Percentiles rank a stretch among this genome's conserved stretches.
Evolutionary conservation across 768 basidiomycete species (phyloP).

Genomic region (Termitomyces sp.): DNA sequence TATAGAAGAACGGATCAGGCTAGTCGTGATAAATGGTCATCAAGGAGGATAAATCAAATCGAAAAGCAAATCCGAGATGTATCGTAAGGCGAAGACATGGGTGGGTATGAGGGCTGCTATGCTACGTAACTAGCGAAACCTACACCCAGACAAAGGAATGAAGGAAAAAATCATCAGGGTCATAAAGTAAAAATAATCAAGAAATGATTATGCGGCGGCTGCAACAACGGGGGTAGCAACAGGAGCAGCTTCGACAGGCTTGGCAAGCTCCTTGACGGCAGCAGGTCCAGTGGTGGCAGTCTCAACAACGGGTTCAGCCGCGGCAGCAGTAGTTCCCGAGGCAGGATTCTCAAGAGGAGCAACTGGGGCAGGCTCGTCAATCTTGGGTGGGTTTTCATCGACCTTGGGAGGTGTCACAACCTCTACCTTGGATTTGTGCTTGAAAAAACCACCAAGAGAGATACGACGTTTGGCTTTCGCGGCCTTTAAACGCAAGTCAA

Average conservation of each 20-base stretch:
- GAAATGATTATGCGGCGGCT: constrained; percentile 66
- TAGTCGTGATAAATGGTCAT: constrained; percentile 62
- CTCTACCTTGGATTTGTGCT: constrained; percentile 64
- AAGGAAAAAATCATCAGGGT: constrained; percentile 35
- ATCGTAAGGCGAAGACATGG: constrained; percentile 37
- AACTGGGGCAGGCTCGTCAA: constrained; percentile 78
- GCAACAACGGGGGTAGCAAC: constrained; percentile 67
- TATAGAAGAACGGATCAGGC: constrained; percentile 56
- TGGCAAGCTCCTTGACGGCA: constrained; percentile 25
- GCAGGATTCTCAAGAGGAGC: constrained; percentile 84
- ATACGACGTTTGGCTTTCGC: constrained; percentile 78
- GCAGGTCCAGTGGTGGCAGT: constrained; percentile 19
- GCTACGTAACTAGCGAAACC: constrained; percentile 1
- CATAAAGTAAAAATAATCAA: constrained; percentile 30
- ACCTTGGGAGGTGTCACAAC: constrained; percentile 74
- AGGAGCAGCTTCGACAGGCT: constrained; percentile 43
- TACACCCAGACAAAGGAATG: constrained; percentile 29
- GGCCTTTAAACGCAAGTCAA: constrained; percentile 30
- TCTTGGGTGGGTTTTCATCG: constrained; percentile 85
- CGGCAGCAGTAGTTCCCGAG: constrained; percentile 36
- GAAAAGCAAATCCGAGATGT: constrained; percentile 62
- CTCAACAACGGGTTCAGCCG: constrained; percentile 29
- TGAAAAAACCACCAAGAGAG: constrained; percentile 86
- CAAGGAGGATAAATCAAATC: constrained; percentile 39
- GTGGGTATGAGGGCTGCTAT: constrained; percentile 14